These are phyloP conservation scores for Inga leiocalycina DNA, from an alignment of 306 rosid genomes.

Conservation along the genomic window DNA sequence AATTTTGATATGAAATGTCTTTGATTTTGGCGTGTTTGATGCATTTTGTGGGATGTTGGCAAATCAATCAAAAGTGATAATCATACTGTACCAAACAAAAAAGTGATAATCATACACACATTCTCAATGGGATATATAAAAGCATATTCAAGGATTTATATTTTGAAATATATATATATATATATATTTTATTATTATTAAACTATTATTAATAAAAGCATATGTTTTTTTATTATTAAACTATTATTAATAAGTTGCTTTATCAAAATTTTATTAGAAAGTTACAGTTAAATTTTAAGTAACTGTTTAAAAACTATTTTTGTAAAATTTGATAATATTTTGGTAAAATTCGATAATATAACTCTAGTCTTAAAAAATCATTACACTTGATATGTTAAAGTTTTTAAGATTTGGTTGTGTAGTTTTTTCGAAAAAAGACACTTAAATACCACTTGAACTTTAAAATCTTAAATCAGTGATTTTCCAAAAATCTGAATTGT, in stretches of 20 bases:
- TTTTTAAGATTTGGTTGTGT: background rate
- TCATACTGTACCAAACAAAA: background rate
- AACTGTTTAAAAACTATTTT: background rate
- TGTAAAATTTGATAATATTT: background rate
- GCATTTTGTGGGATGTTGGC: constrained; percentile 39
- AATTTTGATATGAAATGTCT: constrained; percentile 41
- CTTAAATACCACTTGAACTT: too few species aligned
- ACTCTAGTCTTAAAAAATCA: background rate
- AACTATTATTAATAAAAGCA: too few species aligned
- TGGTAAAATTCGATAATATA: background rate
- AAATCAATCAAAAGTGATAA: constrained; percentile 36
- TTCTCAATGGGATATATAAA: background rate
- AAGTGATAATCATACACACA: constrained; percentile 15
- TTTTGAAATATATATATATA: background rate
- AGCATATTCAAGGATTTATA: background rate
- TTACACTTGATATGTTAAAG: background rate
- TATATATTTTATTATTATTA: background rate
- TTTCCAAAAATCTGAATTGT: too few species aligned
- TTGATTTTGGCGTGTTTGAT: constrained; percentile 41
- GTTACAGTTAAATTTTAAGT: background rate
- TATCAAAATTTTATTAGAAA: background rate
- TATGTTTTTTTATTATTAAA: background rate
- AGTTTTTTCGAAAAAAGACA: background rate
- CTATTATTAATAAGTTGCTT: background rate
- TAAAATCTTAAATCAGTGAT: too few species aligned